These are phyloP conservation scores for Solanum appendiculatum DNA, from an alignment of 257 asterid species.

Conservation along the genomic window DNA sequence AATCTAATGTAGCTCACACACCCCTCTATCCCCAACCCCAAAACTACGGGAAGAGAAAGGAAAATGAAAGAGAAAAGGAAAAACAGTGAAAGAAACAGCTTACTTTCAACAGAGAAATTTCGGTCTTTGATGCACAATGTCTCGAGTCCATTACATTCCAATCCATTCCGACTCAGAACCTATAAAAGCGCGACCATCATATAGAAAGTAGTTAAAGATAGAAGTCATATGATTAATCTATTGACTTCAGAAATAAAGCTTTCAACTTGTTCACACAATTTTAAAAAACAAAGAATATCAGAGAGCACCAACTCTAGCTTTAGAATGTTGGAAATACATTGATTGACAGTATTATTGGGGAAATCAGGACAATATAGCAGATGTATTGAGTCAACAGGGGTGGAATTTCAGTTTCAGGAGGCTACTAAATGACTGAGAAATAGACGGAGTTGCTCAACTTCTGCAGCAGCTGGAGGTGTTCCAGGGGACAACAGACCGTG, in stretches of 20 bases:
- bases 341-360: neutral
- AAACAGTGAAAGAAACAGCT: neutral
- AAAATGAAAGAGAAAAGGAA: neutral
- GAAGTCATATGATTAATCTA: neutral
- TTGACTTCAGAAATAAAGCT: neutral
- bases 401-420: neutral
- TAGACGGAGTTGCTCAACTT: neutral
- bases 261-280: neutral
- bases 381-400: neutral
- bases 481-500: neutral
- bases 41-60: neutral
- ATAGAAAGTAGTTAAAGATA: neutral
- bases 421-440: neutral
- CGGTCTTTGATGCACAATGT: slow-evolving; percentile 58
- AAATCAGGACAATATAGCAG: neutral
- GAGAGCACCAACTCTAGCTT: neutral
- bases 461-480: neutral
- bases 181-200: slow-evolving; percentile 11
- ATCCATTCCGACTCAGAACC: slow-evolving; percentile 64
- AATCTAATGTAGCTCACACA: neutral
- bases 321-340: neutral
- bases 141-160: slow-evolving; percentile 66
- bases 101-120: slow-evolving; percentile 71
- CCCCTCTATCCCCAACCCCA: neutral
- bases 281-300: neutral